Base-by-base conservation (phyloP, 495 filamentous ascomycete species). In the Pyrenula massariospora region DNA sequence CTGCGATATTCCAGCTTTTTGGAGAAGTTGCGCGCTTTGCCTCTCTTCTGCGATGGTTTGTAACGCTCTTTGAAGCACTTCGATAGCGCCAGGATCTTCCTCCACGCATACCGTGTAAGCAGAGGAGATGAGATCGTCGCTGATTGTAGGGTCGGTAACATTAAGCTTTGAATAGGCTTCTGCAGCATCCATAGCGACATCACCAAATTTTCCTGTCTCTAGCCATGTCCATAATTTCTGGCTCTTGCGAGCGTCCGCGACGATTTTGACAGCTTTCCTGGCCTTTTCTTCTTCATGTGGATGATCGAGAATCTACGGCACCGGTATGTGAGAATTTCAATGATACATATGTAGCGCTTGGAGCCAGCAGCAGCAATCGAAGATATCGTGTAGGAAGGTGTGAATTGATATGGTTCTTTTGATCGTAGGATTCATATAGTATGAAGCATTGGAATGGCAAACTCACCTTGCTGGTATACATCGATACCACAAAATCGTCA, bases 401-500 rank as follows among this genome's bases (percentile, higher is more conserved):
- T n/a, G n/a, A n/a, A n/a, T n/a, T n/a, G n/a, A n/a, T n/a, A n/a
- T n/a, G n/a, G n/a, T n/a, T n/a, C n/a, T n/a, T n/a, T n/a, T n/a
- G n/a, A n/a, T n/a, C n/a, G n/a, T n/a, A n/a, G n/a, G n/a, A n/a
- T 51, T 54, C 49, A 8, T 36, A 5, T 15, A 22, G 48, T 21
- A 52, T 20, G 50, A 19, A 10, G n/a, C 19, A 10, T 10, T 24
- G 19, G 50, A 24, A 20, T 8, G 5, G 8, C 20, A 19, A 8
- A 52, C 50, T 52, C 10, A 81, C 78, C 72, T 85, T 86, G 15
- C 79, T 62, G 3, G 76, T 77, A 55, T 71, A 82, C 71, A 83
- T 74, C 10, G 82, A 72, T 42, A 77, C 68, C 15, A 87, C 68
- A 57, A 82, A 84, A 22, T 85, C 81, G 63, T 87, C 83, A 0